Conservation (phyloP, 768 basidiomycete species). For the Megacollybia marginata region DNA sequence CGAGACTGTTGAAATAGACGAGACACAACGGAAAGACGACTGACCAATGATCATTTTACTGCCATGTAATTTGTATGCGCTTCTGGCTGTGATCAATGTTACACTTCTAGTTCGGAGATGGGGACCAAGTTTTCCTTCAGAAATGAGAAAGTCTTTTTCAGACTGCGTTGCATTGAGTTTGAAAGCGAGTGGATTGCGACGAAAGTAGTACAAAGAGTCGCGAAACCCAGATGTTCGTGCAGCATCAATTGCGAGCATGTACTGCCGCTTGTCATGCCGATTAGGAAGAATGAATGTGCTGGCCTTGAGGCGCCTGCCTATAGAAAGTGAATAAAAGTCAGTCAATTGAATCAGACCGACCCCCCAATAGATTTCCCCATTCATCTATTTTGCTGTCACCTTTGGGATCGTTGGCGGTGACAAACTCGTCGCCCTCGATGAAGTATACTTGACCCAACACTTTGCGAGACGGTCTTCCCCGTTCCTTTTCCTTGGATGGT, state of each 20-base stretch:
- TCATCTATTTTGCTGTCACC: conserved; percentile 91
- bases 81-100: conserved; percentile 87
- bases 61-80: conserved; percentile 91
- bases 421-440: conserved; percentile 86
- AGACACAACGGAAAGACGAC: conserved; percentile 15
- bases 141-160: conserved; percentile 91
- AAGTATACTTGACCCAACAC: conserved; percentile 70
- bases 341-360: conserved; percentile 34
- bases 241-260: conserved; percentile 97
- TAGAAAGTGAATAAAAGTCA: background rate
- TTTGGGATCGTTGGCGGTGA: conserved; percentile 74
- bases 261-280: conserved; percentile 76
- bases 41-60: conserved; percentile 82
- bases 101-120: conserved; percentile 89
- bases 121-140: conserved; percentile 78
- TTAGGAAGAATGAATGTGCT: conserved; percentile 81
- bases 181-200: conserved; percentile 82
- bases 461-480: conserved; percentile 64
- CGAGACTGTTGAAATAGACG: background rate
- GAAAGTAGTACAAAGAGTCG: conserved; percentile 97
- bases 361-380: conserved; percentile 77
- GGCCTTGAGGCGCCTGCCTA: conserved; percentile 86
- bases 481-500: conserved; percentile 22
- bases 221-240: conserved; percentile 94
- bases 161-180: conserved; percentile 85